These are phyloP conservation scores for Phyllosticta capitalensis DNA, from an alignment of 2,329 filamentous ascomycete species.

Conservation along the genomic window DNA sequence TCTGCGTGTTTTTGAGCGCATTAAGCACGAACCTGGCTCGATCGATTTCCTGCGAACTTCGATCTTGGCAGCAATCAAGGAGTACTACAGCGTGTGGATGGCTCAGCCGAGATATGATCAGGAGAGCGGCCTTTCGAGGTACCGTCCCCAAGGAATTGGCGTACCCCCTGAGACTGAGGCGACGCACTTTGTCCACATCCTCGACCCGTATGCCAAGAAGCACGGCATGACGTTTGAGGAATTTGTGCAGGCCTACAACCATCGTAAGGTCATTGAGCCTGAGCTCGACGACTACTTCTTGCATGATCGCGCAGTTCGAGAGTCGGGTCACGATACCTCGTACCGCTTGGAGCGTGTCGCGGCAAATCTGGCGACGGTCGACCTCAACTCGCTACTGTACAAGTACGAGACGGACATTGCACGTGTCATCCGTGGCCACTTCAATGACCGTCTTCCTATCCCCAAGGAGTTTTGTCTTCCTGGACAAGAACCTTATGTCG, in stretches of 20 bases:
- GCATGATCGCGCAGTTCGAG: slow-evolving; percentile 89
- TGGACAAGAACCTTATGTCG: slow-evolving; percentile 54
- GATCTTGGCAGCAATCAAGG: slow-evolving; percentile 88
- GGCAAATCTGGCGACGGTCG: slow-evolving; percentile 83
- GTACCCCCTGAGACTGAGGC: slow-evolving; percentile 90
- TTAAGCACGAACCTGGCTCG: slow-evolving; percentile 73
- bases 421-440: slow-evolving; percentile 71
- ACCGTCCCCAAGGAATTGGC: slow-evolving; percentile 72
- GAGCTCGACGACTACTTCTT: slow-evolving; percentile 92
- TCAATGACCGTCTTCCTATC: slow-evolving; percentile 72
- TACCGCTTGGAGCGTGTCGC: slow-evolving; percentile 85
- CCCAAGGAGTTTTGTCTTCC: slow-evolving; percentile 72
- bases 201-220: slow-evolving; percentile 76
- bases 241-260: slow-evolving; percentile 84
- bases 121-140: slow-evolving; percentile 70
- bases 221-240: slow-evolving; percentile 71
- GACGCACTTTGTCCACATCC: slow-evolving; percentile 72
- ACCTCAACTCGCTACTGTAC: slow-evolving; percentile 89
- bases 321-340: slow-evolving; percentile 93
- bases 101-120: slow-evolving; percentile 61
- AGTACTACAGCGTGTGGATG: slow-evolving; percentile 88
- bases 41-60: slow-evolving; percentile 71
- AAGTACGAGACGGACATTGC: slow-evolving; percentile 96
- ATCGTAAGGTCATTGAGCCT: slow-evolving; percentile 64
- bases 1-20: slow-evolving; percentile 83